Conservation (phyloP, 1,284 basidiomycete species). For the Malassezia slooffiae region DNA sequence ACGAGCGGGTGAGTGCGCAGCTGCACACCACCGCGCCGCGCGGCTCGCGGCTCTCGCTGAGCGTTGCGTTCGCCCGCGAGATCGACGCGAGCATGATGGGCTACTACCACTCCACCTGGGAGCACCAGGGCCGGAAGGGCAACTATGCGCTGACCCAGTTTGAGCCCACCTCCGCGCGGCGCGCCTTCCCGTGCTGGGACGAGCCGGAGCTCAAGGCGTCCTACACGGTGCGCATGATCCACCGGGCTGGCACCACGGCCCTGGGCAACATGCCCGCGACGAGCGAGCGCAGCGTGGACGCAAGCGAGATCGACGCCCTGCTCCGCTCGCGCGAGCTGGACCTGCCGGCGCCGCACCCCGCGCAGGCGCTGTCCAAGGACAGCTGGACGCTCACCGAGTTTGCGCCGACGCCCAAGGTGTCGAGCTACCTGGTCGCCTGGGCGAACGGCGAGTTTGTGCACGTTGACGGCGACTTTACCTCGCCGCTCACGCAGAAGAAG, state of each 20-base stretch:
- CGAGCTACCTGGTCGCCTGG: constrained; percentile 80
- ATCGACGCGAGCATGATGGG: constrained; percentile 42
- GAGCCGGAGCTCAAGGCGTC: constrained; percentile 85
- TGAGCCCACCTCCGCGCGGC: constrained; percentile 72
- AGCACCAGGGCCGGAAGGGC: constrained; percentile 49
- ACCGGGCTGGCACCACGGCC: constrained; percentile 56
- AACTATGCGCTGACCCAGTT: constrained; percentile 46
- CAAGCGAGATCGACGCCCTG: constrained; percentile 30
- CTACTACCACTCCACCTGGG: constrained; percentile 38
- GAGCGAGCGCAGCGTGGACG: constrained; percentile 21
- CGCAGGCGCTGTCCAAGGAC: constrained; percentile 49
- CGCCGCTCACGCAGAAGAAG: constrained; percentile 68
- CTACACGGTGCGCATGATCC: constrained; percentile 70
- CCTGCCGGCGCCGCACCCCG: constrained; percentile 54
- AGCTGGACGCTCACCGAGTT: constrained; percentile 47
- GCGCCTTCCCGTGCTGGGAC: constrained; percentile 61
- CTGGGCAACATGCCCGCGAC: constrained; percentile 66
- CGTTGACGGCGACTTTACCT: constrained; percentile 65
- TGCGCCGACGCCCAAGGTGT: constrained; percentile 54
- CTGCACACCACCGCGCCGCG: constrained; percentile 28
- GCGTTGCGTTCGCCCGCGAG: constrained; percentile 31
- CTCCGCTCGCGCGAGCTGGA: constrained; percentile 56
- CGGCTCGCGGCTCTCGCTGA: constrained; percentile 33
- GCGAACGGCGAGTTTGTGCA: constrained; percentile 72
- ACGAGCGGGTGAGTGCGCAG: constrained; percentile 33